phyloP scores from a whole-genome alignment of 371 early-diverging fungal genomes.

The Dentiscutata heterogama region DNA sequence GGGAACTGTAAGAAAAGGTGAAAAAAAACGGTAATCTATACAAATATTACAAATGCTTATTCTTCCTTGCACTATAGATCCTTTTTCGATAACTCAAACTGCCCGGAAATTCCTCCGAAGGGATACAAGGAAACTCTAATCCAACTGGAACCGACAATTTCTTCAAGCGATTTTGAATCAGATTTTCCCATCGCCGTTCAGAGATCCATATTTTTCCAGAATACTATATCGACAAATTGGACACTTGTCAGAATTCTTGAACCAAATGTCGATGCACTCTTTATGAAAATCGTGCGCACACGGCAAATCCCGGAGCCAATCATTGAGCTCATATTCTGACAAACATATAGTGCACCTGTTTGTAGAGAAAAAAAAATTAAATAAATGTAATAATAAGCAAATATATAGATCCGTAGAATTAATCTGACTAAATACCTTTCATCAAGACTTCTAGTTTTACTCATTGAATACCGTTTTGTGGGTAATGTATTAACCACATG shows the following conservation, averaged over 20 bases:
- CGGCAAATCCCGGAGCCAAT: conserved; percentile 21
- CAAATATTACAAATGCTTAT: no score
- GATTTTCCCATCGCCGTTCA: not conserved
- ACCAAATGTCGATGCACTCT: conserved; percentile 44
- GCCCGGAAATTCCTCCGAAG: no score
- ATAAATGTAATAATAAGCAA: not conserved
- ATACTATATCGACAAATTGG: conserved; percentile 40
- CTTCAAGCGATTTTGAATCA: no score
- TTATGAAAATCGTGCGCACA: conserved; percentile 46
- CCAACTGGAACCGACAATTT: no score
- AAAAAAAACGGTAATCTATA: no score
- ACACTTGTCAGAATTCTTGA: conserved; percentile 37
- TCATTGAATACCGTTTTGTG: conserved; percentile 1
- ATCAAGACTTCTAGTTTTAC: conserved; percentile 19
- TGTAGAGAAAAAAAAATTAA: not conserved
- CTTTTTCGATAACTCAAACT: no score
- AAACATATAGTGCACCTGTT: conserved; percentile 44
- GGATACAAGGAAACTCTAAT: no score
- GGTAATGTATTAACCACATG: conserved; percentile 33
- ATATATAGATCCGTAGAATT: not conserved
- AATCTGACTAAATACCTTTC: conserved; percentile 28
- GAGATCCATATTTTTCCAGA: not conserved
- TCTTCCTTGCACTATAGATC: no score
- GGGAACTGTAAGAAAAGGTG: no score
- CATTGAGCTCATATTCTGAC: conserved; percentile 34